phyloP scores from a whole-genome alignment of 441 rosid species.

The Breynia disticha region DNA sequence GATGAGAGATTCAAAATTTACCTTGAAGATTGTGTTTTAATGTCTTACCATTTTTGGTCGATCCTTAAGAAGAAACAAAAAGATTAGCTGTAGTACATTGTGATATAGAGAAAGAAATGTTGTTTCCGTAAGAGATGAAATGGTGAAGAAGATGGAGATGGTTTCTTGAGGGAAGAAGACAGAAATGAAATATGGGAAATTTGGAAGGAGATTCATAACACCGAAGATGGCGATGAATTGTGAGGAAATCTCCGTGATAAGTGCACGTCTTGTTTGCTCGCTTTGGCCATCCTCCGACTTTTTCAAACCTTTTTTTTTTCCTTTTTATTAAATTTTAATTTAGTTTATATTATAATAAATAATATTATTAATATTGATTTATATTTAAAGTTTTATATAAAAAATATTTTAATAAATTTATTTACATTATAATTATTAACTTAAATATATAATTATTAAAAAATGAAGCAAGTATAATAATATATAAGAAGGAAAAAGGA shows the following conservation, averaged over 20 bases:
- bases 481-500: too few relatives aligned
- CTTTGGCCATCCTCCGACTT: background rate
- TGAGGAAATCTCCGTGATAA: constrained; percentile 20
- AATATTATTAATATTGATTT: too few relatives aligned
- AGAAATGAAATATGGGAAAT: background rate
- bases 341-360: too few relatives aligned
- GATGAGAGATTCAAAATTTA: constrained; percentile 15
- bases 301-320: constrained; percentile 2
- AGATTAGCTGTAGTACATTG: too few relatives aligned
- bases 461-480: too few relatives aligned
- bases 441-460: too few relatives aligned
- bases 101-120: too few relatives aligned
- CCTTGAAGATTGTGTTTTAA: constrained; percentile 9
- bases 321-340: too few relatives aligned
- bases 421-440: too few relatives aligned
- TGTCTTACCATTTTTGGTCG: constrained; percentile 15
- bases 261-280: constrained; percentile 20
- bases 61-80: constrained; percentile 12
- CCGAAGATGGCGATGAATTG: constrained; percentile 6
- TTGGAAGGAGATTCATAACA: background rate
- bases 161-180: background rate
- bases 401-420: too few relatives aligned
- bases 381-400: too few relatives aligned
- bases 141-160: background rate
- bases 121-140: background rate